phyloP scores from a whole-genome alignment of 2,329 filamentous ascomycete genomes.

The Periconia sp. region DNA sequence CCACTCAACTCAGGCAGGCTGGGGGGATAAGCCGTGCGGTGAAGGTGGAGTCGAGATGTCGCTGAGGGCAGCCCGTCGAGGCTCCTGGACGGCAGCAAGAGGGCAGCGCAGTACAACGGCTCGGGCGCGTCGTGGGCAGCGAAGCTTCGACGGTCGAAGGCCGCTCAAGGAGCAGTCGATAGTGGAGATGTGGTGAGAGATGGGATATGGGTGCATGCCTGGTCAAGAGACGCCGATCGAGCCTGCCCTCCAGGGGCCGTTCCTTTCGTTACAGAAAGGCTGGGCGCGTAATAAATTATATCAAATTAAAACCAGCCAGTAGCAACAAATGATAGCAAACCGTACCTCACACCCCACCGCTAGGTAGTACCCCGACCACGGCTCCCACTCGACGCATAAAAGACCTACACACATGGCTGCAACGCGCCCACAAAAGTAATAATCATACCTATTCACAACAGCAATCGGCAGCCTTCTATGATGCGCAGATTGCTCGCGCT shows the following conservation, averaged over 20 bases:
- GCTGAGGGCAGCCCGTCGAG: constrained; percentile 19
- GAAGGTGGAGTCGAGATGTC: constrained; percentile 7
- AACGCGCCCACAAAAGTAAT: no score
- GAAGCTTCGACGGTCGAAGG: constrained; percentile 30
- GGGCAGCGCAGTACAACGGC: constrained; percentile 23
- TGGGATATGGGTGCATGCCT: constrained; percentile 23
- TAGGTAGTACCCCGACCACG: no score
- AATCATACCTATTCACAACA: no score
- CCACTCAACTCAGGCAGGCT: constrained; percentile 13
- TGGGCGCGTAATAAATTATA: constrained; percentile 15
- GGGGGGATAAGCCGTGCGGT: not conserved
- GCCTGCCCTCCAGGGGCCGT: not conserved
- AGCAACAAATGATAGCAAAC: no score
- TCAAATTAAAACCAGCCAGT: not conserved
- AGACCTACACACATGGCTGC: no score
- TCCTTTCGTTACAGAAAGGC: constrained; percentile 22
- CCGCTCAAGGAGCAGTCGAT: constrained; percentile 26
- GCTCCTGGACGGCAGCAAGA: constrained; percentile 23
- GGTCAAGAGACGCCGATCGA: constrained; percentile 18
- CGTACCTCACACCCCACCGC: no score
- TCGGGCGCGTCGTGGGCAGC: constrained; percentile 24
- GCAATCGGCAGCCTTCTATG: no score
- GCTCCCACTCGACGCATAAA: no score
- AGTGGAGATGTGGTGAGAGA: constrained; percentile 27
- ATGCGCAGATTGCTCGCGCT: no score